A percentile compares a stretch with the other conserved stretches of the same genome.
These are phyloP conservation scores for Cordyceps militaris DNA, from an alignment of 2,329 filamentous ascomycete genomes.

Conservation along the genomic window DNA sequence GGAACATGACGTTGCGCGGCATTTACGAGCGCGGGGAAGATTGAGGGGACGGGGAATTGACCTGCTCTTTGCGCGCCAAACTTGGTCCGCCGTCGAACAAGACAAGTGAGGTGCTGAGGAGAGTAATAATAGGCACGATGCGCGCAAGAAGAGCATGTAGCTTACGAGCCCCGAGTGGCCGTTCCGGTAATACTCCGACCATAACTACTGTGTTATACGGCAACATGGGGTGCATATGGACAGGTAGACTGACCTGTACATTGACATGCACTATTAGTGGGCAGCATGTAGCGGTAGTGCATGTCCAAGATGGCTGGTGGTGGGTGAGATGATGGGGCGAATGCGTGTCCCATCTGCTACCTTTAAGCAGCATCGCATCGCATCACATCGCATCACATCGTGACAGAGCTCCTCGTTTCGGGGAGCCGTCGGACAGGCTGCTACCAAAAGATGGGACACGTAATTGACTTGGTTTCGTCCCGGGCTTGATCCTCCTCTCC, in stretches of 20 bases:
- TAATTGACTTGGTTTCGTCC: background rate
- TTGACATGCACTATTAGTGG: background rate
- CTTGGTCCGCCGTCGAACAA: background rate
- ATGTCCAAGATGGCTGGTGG: background rate
- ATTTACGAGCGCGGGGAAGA: constrained; percentile 1
- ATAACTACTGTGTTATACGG: too few species aligned
- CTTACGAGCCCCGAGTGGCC: background rate
- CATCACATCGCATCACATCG: too few species aligned
- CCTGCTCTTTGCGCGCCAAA: background rate
- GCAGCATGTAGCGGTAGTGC: background rate
- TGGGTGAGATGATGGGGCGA: constrained; percentile 7
- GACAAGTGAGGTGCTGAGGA: background rate
- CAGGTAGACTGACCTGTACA: background rate
- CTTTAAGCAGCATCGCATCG: background rate
- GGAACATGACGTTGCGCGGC: background rate
- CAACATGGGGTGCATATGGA: background rate
- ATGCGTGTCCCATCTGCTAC: background rate
- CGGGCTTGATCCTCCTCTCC: background rate
- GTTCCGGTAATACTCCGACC: background rate
- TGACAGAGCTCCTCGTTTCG: background rate
- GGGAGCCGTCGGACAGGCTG: background rate
- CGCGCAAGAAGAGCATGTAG: background rate
- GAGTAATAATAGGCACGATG: background rate
- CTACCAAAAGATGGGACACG: background rate
- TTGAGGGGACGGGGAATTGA: background rate